A percentile compares a stretch with the other conserved stretches of the same genome.
Evolutionary conservation across 2,329 filamentous ascomycete genomes (phyloP).

Genomic region (Colletotrichum gigasporum): DNA sequence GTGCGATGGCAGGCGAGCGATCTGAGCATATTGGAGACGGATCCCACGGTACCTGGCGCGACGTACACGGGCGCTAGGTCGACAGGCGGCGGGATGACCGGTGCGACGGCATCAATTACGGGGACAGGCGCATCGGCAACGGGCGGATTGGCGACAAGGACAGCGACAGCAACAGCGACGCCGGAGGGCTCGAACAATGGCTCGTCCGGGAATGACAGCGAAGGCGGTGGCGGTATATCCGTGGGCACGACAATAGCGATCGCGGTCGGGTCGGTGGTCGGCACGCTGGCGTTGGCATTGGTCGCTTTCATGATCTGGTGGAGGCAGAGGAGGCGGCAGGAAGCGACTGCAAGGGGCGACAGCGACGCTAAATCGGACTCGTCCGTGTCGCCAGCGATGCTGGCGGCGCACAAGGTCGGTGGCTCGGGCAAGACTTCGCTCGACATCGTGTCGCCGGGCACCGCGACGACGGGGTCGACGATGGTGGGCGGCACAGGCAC

Average conservation of each 20-base stretch:
- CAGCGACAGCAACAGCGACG: constrained; percentile 5
- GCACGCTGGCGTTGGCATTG: constrained; percentile 11
- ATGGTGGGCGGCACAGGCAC: no score
- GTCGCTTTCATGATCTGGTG: constrained; percentile 13
- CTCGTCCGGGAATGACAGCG: not conserved
- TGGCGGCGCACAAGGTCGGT: constrained; percentile 11
- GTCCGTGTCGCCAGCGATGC: not conserved
- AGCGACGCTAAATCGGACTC: constrained; percentile 3
- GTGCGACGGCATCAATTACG: not conserved
- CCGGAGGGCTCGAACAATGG: not conserved
- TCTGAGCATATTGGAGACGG: constrained; percentile 31
- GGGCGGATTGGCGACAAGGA: not conserved
- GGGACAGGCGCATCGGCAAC: not conserved
- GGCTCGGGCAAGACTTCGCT: constrained; percentile 4
- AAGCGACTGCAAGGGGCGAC: not conserved
- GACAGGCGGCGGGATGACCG: not conserved
- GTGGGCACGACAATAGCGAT: constrained; percentile 20
- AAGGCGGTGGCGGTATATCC: not conserved
- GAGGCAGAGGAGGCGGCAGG: constrained; percentile 5
- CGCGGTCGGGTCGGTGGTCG: constrained; percentile 18
- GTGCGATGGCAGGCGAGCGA: constrained; percentile 35
- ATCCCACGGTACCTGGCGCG: constrained; percentile 33
- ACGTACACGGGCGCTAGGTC: constrained; percentile 20
- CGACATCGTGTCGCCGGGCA: constrained; percentile 10
- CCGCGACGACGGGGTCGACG: constrained; percentile 12